Evolutionary conservation across 2,329 filamentous ascomycete genomes (phyloP).

Genomic region (Nemania diffusa): DNA sequence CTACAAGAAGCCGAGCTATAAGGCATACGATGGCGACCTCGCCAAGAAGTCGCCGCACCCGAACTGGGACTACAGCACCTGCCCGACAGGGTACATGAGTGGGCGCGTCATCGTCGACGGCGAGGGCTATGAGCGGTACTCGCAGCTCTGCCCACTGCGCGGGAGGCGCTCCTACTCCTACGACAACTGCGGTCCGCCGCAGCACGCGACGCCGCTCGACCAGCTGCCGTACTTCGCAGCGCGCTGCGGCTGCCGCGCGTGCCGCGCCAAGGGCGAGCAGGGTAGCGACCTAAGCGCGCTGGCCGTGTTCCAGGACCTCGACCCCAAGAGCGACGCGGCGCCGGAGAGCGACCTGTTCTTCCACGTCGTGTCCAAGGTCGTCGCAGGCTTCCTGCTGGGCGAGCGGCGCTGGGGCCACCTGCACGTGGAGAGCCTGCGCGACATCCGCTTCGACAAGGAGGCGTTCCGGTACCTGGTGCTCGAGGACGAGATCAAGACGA

Average conservation of each 20-base stretch:
- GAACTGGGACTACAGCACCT: constrained; percentile 42
- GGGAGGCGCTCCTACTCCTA: constrained; percentile 14
- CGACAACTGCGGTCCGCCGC: constrained; percentile 11
- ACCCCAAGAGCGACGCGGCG: constrained; percentile 51
- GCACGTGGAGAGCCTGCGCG: constrained; percentile 52
- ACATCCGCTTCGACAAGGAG: constrained; percentile 57
- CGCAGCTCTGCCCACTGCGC: neutral
- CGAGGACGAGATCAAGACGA: constrained; percentile 59
- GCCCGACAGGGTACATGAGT: constrained; percentile 48
- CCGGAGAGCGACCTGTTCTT: constrained; percentile 58
- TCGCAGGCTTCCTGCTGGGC: constrained; percentile 59
- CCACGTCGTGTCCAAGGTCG: constrained; percentile 55
- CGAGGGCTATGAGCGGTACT: constrained; percentile 51
- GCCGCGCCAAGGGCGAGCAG: constrained; percentile 47
- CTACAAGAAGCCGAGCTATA: constrained; percentile 57
- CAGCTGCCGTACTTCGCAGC: constrained; percentile 55
- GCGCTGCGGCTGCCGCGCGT: constrained; percentile 55
- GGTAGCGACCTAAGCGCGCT: constrained; percentile 49
- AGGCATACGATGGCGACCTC: constrained; percentile 58
- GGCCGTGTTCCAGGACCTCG: constrained; percentile 54
- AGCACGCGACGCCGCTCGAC: constrained; percentile 44
- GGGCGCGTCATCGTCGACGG: constrained; percentile 58
- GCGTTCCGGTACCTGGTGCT: constrained; percentile 63
- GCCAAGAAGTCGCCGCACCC: constrained; percentile 46
- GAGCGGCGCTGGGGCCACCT: constrained; percentile 59